Percentiles rank a stretch among this genome's conserved stretches.
phyloP scores from a whole-genome alignment of 306 rosid species.

The Dalbergia cultrata region DNA sequence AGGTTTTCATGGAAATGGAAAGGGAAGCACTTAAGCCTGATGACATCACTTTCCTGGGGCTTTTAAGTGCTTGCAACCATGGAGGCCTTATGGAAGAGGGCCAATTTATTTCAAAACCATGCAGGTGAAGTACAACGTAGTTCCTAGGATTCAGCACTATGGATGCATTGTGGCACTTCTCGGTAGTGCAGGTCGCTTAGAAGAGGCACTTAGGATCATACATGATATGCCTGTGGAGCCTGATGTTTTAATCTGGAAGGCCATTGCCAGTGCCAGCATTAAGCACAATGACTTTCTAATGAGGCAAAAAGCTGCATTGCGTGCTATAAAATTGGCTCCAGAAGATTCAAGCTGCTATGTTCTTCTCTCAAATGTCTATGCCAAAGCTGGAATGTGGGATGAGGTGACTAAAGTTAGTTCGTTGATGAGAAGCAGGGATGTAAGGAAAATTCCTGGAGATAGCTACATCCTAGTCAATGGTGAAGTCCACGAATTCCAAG shows the following conservation, averaged over 20 bases:
- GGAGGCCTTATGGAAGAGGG: conserved; percentile 62
- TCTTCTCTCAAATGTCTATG: conserved; percentile 66
- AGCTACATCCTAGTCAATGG: conserved; percentile 61
- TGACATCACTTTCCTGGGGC: conserved; percentile 60
- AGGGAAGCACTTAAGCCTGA: conserved; percentile 52
- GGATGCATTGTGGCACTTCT: conserved; percentile 66
- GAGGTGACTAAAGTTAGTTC: conserved; percentile 54
- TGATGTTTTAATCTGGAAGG: conserved; percentile 66
- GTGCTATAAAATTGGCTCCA: conserved; percentile 58
- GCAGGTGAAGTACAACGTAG: conserved; percentile 60
- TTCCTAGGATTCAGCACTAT: conserved; percentile 61
- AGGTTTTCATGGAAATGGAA: conserved; percentile 58
- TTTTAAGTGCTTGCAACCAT: conserved; percentile 70
- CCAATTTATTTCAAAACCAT: conserved; percentile 58
- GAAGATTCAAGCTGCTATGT: conserved; percentile 66
- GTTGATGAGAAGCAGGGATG: conserved; percentile 57
- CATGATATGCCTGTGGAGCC: conserved; percentile 57
- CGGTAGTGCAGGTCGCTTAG: conserved; percentile 55
- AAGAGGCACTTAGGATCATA: conserved; percentile 53
- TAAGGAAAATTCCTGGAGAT: conserved; percentile 59
- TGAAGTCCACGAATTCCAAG: conserved; percentile 56
- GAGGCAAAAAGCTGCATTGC: conserved; percentile 53
- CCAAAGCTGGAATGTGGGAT: conserved; percentile 63
- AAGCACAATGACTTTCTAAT: conserved; percentile 49
- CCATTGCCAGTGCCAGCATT: conserved; percentile 59